phyloP scores from a whole-genome alignment of 805 yeast genomes.

The Grigorovia transvaalensis region DNA sequence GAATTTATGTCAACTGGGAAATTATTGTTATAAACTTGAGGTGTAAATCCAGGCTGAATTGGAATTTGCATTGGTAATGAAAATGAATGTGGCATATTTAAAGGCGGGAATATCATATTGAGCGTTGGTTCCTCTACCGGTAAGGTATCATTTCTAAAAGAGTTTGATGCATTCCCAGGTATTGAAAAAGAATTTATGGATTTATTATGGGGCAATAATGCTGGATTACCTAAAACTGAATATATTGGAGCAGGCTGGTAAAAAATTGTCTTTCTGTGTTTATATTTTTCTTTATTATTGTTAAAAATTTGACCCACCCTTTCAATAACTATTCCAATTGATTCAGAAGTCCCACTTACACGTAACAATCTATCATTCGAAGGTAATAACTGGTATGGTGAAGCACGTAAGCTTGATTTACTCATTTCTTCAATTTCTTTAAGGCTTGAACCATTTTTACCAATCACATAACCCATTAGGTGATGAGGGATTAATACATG shows the following conservation, averaged over 20 bases:
- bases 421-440: constrained; percentile 75
- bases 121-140: neutral
- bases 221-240: constrained; percentile 16
- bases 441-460: constrained; percentile 62
- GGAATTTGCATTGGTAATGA: constrained; percentile 8
- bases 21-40: neutral
- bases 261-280: constrained; percentile 34
- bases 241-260: constrained; percentile 25
- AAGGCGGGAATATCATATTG: neutral
- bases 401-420: constrained; percentile 67
- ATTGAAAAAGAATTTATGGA: neutral
- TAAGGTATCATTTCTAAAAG: neutral
- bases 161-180: neutral
- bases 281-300: constrained; percentile 41
- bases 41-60: neutral
- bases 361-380: constrained; percentile 69
- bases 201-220: neutral
- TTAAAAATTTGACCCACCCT: constrained; percentile 59
- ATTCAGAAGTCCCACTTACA: constrained; percentile 73
- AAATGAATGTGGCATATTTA: neutral
- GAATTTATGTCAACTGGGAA: constrained; percentile 1
- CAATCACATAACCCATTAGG: constrained; percentile 71
- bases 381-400: constrained; percentile 57
- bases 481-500: constrained; percentile 66
- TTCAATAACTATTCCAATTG: constrained; percentile 74